Percentiles rank a stretch among this genome's conserved stretches.
phyloP scores from a whole-genome alignment of 1,139 yeast species.

The Pichiaceae sp. region DNA sequence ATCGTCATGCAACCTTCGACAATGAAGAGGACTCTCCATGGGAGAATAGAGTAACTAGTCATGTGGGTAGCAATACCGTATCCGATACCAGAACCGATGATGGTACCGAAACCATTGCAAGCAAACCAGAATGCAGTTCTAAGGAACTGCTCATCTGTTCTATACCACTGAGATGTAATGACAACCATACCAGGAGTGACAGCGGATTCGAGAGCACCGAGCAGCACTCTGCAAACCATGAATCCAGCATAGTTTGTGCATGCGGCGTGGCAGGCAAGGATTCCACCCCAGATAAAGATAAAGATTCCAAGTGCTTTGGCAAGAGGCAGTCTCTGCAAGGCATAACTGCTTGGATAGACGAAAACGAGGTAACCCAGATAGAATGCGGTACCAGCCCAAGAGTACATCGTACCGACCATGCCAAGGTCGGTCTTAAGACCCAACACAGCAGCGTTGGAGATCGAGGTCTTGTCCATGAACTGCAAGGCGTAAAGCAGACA shows the following conservation, averaged over 20 bases:
- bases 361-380: conserved; percentile 44
- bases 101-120: conserved; percentile 43
- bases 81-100: conserved; percentile 39
- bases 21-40: conserved; percentile 43
- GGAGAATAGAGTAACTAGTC: conserved; percentile 26
- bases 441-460: conserved; percentile 51
- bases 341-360: conserved; percentile 36
- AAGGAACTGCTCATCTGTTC: conserved; percentile 38
- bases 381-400: conserved; percentile 51
- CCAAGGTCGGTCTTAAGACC: conserved; percentile 36
- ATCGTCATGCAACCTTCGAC: conserved; percentile 39
- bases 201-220: conserved; percentile 41
- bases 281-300: conserved; percentile 40
- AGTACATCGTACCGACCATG: conserved; percentile 44
- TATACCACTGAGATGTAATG: conserved; percentile 49
- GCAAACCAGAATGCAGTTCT: conserved; percentile 44
- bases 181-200: conserved; percentile 46
- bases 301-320: conserved; percentile 29
- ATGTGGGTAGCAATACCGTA: conserved; percentile 32
- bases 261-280: conserved; percentile 34
- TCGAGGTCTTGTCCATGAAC: conserved; percentile 59
- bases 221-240: conserved; percentile 33
- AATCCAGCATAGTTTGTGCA: conserved; percentile 31
- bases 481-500: conserved; percentile 48
- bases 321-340: conserved; percentile 37